Conservation (phyloP, 371 early-diverging fungal genomes). For the Mortierella polycephala region DNA sequence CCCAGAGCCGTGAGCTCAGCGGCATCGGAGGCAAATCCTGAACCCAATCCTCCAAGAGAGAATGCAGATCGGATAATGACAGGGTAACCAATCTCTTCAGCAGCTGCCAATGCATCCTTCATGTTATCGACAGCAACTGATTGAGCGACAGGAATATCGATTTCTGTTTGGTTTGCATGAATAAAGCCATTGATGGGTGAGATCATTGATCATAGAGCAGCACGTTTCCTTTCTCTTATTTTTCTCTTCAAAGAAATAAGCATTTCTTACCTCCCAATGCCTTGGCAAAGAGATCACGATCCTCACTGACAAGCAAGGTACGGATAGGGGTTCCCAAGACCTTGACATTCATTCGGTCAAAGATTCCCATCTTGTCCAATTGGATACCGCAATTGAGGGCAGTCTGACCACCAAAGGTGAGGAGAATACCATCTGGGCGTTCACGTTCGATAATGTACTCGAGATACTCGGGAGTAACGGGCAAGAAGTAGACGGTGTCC, state of each 20-base stretch:
- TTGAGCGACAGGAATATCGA: slow-evolving; percentile 88
- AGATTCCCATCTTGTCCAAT: slow-evolving; percentile 82
- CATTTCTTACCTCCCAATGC: slow-evolving; percentile 73
- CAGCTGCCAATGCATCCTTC: slow-evolving; percentile 87
- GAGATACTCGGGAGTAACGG: slow-evolving; percentile 93
- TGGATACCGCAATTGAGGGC: slow-evolving; percentile 93
- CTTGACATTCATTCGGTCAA: slow-evolving; percentile 81
- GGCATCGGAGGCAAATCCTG: slow-evolving; percentile 90
- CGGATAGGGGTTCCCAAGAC: slow-evolving; percentile 94
- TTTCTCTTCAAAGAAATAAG: neutral
- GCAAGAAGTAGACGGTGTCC: slow-evolving; percentile 93
- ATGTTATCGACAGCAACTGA: slow-evolving; percentile 85
- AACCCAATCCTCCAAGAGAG: slow-evolving; percentile 95
- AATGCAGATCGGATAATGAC: slow-evolving; percentile 94
- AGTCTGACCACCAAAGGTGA: slow-evolving; percentile 96
- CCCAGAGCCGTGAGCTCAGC: slow-evolving; percentile 78
- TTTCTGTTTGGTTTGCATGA: slow-evolving; percentile 59
- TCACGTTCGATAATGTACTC: slow-evolving; percentile 89
- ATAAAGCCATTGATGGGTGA: slow-evolving; percentile 11
- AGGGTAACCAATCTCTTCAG: slow-evolving; percentile 87
- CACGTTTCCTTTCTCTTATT: neutral
- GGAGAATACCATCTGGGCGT: slow-evolving; percentile 92
- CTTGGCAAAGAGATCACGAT: slow-evolving; percentile 93
- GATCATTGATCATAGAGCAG: neutral
- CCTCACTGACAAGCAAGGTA: slow-evolving; percentile 90